Percentiles rank a stretch among this genome's conserved stretches.
Conservation (phyloP, 139 green algal genomes). For the Eudorina sp. region DNA sequence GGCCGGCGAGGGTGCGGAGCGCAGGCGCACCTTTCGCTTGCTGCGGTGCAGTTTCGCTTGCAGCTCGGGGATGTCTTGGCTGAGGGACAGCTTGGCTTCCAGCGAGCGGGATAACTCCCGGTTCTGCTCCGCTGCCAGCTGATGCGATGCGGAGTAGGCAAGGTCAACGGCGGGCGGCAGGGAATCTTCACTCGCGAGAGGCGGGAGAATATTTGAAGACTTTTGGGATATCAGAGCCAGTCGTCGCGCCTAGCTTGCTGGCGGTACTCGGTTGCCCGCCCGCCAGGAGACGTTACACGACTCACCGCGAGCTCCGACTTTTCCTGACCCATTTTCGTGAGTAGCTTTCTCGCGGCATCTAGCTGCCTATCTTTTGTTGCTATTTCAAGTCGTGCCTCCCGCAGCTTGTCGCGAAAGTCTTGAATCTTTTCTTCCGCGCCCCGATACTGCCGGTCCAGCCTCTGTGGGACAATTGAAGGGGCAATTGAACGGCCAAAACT, state of each 20-base stretch:
- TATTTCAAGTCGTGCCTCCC: not conserved
- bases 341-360: not conserved
- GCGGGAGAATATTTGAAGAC: no score
- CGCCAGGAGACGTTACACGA: not conserved
- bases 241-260: no score
- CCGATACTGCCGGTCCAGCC: conserved; percentile 11
- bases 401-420: conserved; percentile 22
- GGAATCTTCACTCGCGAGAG: no score
- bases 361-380: conserved; percentile 24
- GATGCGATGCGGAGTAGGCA: no score
- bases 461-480: not conserved
- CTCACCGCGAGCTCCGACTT: conserved; percentile 18
- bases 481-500: no score
- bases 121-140: conserved; percentile 10
- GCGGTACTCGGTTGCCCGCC: no score
- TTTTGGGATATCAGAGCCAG: no score
- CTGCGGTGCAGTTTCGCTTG: conserved; percentile 25
- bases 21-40: conserved; percentile 18
- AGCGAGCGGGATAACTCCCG: conserved; percentile 20
- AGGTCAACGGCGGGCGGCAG: no score
- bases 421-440: not conserved
- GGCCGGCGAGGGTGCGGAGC: not conserved
- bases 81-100: conserved; percentile 36
- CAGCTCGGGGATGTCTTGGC: conserved; percentile 9
- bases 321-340: not conserved